These are phyloP conservation scores for Alternaria panax DNA, from an alignment of 2,329 filamentous ascomycete species.

Conservation along the genomic window DNA sequence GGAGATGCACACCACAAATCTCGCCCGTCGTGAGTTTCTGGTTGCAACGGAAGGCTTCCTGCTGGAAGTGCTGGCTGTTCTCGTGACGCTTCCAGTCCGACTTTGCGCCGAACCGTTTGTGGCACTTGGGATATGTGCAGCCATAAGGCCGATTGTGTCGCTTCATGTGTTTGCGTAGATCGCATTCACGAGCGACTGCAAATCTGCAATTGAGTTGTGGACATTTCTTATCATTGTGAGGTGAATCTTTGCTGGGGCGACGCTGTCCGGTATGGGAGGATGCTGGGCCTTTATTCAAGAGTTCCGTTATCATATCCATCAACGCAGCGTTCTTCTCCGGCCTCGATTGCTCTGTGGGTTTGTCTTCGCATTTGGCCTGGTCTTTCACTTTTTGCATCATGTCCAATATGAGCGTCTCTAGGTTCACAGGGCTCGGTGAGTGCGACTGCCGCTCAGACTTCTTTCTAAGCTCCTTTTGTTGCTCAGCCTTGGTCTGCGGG, in stretches of 20 bases:
- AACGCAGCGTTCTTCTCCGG: conserved; percentile 26
- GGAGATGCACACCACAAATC: conserved; percentile 66
- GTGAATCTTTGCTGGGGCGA: conserved; percentile 20
- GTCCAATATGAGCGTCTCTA: conserved; percentile 34
- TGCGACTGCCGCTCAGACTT: conserved; percentile 30
- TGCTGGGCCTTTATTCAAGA: conserved; percentile 32
- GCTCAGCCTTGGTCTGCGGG: conserved; percentile 42
- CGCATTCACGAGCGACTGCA: conserved; percentile 47
- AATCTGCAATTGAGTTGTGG: conserved; percentile 23
- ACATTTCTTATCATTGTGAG: conserved; percentile 27
- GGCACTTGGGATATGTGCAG: conserved; percentile 76
- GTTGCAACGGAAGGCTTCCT: conserved; percentile 76
- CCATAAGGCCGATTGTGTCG: conserved; percentile 82
- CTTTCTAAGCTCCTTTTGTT: conserved; percentile 38
- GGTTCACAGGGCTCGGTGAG: conserved; percentile 23
- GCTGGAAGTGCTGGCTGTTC: conserved; percentile 75
- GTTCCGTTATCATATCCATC: conserved; percentile 34
- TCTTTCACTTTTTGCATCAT: conserved; percentile 18
- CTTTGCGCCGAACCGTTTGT: conserved; percentile 84
- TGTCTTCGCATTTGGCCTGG: conserved; percentile 1
- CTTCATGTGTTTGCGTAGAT: conserved; percentile 75
- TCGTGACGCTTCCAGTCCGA: conserved; percentile 96
- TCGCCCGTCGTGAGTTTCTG: conserved; percentile 7
- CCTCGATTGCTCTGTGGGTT: neutral
- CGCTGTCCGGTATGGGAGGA: conserved; percentile 18